Conservation (phyloP, 176 grass and related monocot species). For the Eragrostis curvula region DNA sequence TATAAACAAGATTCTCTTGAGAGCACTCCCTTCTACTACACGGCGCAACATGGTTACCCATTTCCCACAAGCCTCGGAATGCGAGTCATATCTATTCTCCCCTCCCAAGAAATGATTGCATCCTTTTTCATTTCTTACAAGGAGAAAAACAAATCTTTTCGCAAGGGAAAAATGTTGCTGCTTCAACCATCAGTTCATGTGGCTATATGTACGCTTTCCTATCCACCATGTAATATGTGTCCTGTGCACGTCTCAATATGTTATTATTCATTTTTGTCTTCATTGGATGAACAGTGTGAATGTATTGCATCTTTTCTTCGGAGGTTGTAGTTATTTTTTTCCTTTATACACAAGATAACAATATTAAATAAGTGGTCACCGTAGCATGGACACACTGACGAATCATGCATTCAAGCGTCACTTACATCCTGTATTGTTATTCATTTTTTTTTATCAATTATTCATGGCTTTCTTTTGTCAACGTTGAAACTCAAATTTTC, state of each 20-base stretch:
- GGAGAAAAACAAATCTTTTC: not conserved
- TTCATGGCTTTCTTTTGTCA: not conserved
- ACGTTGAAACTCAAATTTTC: not conserved
- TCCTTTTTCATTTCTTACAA: not conserved
- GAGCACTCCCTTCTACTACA: not conserved
- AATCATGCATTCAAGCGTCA: not conserved
- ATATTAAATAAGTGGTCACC: not conserved
- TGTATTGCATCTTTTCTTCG: not conserved
- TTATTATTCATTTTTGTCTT: not conserved
- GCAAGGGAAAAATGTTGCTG: not conserved
- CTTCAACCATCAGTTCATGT: not conserved
- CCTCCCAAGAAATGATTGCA: not conserved
- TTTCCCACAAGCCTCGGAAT: not conserved
- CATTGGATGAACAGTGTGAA: not conserved
- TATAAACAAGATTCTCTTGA: not conserved
- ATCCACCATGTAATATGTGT: conserved; percentile 19
- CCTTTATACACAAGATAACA: not conserved
- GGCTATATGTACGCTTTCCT: not conserved
- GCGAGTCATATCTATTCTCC: not conserved
- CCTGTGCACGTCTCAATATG: conserved; percentile 27
- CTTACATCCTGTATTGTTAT: no score
- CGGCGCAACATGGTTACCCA: not conserved
- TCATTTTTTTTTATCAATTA: not conserved
- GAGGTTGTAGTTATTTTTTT: not conserved
- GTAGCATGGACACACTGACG: not conserved